phyloP scores from a whole-genome alignment of 306 rosid species.

The Malus sieversii region DNA sequence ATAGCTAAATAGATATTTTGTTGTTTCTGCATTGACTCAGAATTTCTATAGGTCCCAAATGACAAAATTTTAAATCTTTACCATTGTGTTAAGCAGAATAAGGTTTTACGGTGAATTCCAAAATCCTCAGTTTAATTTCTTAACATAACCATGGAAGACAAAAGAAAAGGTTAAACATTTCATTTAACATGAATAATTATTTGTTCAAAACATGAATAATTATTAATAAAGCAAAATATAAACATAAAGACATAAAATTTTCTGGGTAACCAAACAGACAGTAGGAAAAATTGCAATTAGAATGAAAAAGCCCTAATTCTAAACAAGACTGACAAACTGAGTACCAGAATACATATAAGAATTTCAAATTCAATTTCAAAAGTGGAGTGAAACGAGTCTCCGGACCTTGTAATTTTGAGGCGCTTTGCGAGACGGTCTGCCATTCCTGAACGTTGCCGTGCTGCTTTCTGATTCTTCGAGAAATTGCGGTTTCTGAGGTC shows the following conservation, averaged over 20 bases:
- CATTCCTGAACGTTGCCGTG: conserved; percentile 30
- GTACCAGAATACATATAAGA: not conserved
- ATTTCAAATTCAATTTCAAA: not conserved
- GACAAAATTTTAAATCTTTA: not conserved
- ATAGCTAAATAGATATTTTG: not conserved
- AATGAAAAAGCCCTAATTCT: not conserved
- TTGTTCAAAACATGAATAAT: not conserved
- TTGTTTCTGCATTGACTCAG: not conserved
- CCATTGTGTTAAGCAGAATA: not conserved
- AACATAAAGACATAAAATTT: not conserved
- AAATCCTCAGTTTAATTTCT: not conserved
- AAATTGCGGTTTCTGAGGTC: not conserved
- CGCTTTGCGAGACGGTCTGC: conserved; percentile 63
- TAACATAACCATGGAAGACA: not conserved
- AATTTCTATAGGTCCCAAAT: not conserved
- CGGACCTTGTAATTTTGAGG: conserved; percentile 55
- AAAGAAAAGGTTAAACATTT: not conserved
- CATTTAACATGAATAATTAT: not conserved
- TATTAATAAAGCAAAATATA: not conserved
- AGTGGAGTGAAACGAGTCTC: not conserved
- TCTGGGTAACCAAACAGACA: not conserved
- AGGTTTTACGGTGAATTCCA: not conserved
- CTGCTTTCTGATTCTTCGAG: not conserved
- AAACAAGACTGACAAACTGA: conserved; percentile 4
- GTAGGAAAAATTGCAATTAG: not conserved